Evolutionary conservation across 2,329 filamentous ascomycete species (phyloP).

Genomic region (Sporothrix luriei): DNA sequence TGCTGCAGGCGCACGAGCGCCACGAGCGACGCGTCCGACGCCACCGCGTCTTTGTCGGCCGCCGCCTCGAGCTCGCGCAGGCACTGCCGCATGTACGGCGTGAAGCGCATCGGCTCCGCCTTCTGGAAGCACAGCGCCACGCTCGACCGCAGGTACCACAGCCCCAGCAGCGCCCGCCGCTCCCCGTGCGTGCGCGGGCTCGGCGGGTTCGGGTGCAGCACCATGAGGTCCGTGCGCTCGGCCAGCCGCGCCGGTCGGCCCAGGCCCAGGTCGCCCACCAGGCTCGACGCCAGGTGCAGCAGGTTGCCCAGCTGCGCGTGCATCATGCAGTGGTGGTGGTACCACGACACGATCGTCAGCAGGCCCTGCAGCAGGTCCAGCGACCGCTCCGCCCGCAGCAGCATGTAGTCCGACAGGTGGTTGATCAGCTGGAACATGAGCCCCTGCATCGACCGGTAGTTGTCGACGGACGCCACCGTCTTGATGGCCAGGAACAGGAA

Average conservation of each 20-base stretch:
- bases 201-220: constrained; percentile 47
- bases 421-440: constrained; percentile 54
- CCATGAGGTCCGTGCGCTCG: constrained; percentile 50
- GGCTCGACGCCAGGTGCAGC: constrained; percentile 51
- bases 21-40: constrained; percentile 52
- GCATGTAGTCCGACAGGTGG: constrained; percentile 52
- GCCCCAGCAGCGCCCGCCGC: constrained; percentile 54
- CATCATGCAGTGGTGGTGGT: constrained; percentile 58
- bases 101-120: constrained; percentile 55
- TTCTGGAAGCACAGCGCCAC: constrained; percentile 49
- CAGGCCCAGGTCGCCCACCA: constrained; percentile 53
- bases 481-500: constrained; percentile 55
- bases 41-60: constrained; percentile 50
- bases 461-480: constrained; percentile 54
- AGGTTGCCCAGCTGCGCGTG: constrained; percentile 57
- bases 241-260: constrained; percentile 47
- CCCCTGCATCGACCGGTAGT: constrained; percentile 51
- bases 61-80: constrained; percentile 49
- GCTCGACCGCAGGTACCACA: constrained; percentile 58
- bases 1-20: constrained; percentile 54
- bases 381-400: constrained; percentile 54
- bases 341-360: constrained; percentile 54
- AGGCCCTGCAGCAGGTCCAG: constrained; percentile 55
- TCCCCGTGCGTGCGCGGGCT: constrained; percentile 54
- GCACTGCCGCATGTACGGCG: constrained; percentile 56